A percentile compares a stretch with the other conserved stretches of the same genome.
Evolutionary conservation across 176 grass and related monocot genomes (phyloP).

Genomic region (Cymbopogon citratus): DNA sequence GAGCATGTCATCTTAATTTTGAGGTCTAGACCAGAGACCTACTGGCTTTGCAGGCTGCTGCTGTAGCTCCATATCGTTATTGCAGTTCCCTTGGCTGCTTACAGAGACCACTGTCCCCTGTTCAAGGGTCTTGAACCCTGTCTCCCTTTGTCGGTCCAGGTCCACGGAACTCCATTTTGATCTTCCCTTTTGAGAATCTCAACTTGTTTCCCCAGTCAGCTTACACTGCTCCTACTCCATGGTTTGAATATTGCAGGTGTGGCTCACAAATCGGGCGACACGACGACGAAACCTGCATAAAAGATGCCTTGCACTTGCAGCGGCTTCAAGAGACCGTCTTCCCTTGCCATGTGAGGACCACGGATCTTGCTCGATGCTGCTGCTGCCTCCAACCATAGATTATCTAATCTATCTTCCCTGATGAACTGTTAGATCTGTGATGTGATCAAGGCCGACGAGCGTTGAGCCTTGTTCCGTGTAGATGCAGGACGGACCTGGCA

Average conservation of each 20-base stretch:
- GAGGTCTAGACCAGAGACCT: not conserved
- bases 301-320: constrained; percentile 12
- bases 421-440: constrained; percentile 14
- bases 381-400: constrained; percentile 14
- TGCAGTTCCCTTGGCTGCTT: constrained; percentile 18
- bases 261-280: not conserved
- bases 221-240: constrained; percentile 23
- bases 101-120: constrained; percentile 35
- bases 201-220: constrained; percentile 26
- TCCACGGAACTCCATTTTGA: constrained; percentile 28
- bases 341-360: constrained; percentile 14
- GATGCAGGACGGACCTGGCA: not conserved
- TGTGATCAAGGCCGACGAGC: not conserved
- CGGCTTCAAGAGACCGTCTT: too few species aligned
- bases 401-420: not conserved
- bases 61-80: constrained; percentile 11
- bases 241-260: constrained; percentile 39
- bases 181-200: constrained; percentile 33
- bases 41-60: too few species aligned
- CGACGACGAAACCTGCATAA: not conserved
- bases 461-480: constrained; percentile 16
- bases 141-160: constrained; percentile 21
- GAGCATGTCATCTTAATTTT: not conserved
- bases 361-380: constrained; percentile 20
- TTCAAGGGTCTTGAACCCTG: constrained; percentile 26